These are phyloP conservation scores for Cytospora schulzeri DNA, from an alignment of 2,329 filamentous ascomycete genomes.

Conservation along the genomic window DNA sequence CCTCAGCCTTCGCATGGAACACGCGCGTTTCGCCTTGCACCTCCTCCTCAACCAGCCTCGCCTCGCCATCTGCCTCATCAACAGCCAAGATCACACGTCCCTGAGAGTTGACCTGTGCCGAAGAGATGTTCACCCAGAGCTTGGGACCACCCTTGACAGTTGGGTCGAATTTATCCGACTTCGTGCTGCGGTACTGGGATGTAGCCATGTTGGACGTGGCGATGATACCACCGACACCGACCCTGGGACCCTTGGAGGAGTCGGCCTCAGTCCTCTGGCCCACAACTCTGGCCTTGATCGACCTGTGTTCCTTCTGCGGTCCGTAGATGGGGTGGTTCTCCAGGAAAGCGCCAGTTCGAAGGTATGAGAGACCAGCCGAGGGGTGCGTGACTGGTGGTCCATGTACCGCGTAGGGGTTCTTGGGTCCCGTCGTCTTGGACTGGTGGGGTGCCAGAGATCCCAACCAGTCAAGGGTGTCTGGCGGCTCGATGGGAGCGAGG, in stretches of 20 bases:
- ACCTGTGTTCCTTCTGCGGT: conserved; percentile 53
- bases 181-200: neutral
- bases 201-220: conserved; percentile 38
- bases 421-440: conserved; percentile 32
- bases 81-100: conserved; percentile 52
- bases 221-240: conserved; percentile 60
- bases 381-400: conserved; percentile 65
- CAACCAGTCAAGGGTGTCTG: conserved; percentile 34
- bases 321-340: conserved; percentile 65
- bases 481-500: conserved; percentile 54
- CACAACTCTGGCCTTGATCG: conserved; percentile 52
- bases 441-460: conserved; percentile 26
- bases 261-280: neutral
- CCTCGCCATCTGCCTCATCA: conserved; percentile 41
- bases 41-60: conserved; percentile 51
- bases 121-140: conserved; percentile 50
- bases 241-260: conserved; percentile 38
- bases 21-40: conserved; percentile 38
- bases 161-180: conserved; percentile 45
- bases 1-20: conserved; percentile 36
- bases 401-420: conserved; percentile 50
- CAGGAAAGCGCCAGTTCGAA: conserved; percentile 56
- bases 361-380: conserved; percentile 63
- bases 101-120: conserved; percentile 50
- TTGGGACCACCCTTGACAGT: conserved; percentile 55